Evolutionary conservation across 306 rosid genomes (phyloP).

Genomic region (Vigna radiata): DNA sequence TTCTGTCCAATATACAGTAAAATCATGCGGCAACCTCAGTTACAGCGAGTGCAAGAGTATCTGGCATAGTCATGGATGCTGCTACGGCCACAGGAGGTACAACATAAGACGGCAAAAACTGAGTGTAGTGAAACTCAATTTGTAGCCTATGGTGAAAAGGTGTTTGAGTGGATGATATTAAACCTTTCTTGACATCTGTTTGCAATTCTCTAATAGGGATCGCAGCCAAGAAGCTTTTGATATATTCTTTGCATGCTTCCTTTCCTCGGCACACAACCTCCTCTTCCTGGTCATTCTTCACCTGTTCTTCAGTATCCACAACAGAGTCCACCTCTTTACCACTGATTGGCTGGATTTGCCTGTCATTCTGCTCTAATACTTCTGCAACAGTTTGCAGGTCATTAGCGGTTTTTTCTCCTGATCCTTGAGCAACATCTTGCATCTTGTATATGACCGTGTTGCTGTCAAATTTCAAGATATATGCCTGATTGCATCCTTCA

Average conservation of each 20-base stretch:
- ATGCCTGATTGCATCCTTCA: constrained; percentile 96
- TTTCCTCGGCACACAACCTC: constrained; percentile 81
- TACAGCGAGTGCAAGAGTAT: constrained; percentile 49
- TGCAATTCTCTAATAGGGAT: constrained; percentile 94
- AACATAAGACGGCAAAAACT: constrained; percentile 47
- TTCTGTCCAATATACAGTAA: constrained; percentile 59
- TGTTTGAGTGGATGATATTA: constrained; percentile 70
- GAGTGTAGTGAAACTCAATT: constrained; percentile 91
- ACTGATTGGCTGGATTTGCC: constrained; percentile 52
- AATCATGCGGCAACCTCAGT: constrained; percentile 50
- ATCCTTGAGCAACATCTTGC: constrained; percentile 51
- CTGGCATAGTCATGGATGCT: constrained; percentile 44
- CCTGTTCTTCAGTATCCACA: constrained; percentile 56
- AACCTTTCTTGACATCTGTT: constrained; percentile 93
- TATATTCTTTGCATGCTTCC: constrained; percentile 95
- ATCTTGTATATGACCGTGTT: constrained; percentile 66
- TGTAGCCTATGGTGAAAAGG: constrained; percentile 90
- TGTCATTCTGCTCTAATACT: constrained; percentile 57
- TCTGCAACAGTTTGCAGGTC: constrained; percentile 59
- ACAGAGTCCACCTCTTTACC: constrained; percentile 54
- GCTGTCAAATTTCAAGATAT: constrained; percentile 81
- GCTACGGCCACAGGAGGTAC: constrained; percentile 49
- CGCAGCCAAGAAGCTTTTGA: constrained; percentile 97
- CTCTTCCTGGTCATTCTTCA: constrained; percentile 57
- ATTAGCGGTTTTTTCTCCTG: constrained; percentile 59